Base-by-base conservation (phyloP, 495 filamentous ascomycete species). In the Penicillium samsonianum region DNA sequence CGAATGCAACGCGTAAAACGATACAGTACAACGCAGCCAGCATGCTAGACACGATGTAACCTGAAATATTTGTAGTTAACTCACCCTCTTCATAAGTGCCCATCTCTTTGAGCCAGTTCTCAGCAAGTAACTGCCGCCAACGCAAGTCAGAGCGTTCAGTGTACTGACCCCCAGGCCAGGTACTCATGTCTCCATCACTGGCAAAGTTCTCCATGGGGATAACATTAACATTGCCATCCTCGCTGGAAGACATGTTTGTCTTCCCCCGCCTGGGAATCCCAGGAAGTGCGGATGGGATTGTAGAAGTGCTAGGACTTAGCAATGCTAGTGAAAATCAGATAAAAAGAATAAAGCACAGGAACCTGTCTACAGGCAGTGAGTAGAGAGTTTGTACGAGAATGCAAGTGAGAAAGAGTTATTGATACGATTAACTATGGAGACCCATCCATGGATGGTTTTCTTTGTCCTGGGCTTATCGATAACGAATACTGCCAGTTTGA, bases 41-140 rank as follows among this genome's bases (percentile, higher is more conserved):
- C 19, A 35, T 19, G 20, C 1, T 30, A 46, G 22, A 38, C 6
- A 47, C 23, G 38, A 50, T 31, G 38, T 53, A 45, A 47, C 8
- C 38, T 10, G 5, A 16, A 59, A 55, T 17, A 50, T 59, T 30
- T 41, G 16, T 11, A 28, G 20, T 44, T 19, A 49, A 60, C 71
- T 59, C 60, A 78, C 77, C 73, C 23, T 60, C 38, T 55, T 69
- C 66, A 58, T 57, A 58, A 19, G 65, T 67, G 16, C 71, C 71
- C 22, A 45, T 65, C 44, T 70, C 60, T 50, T 67, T 58, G 33
- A 78, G 57, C 77, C 77, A 80, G 57, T 70, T 57, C 22, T 57
- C 60, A 2, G 76, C 77, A 37, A 80, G 60, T 25, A 63, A 67
- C 22, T 56, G 41, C 10, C 70, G 64, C 57, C 73, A 78, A 10